phyloP scores from a whole-genome alignment of 257 asterid genomes.

The Primulina eburnea region DNA sequence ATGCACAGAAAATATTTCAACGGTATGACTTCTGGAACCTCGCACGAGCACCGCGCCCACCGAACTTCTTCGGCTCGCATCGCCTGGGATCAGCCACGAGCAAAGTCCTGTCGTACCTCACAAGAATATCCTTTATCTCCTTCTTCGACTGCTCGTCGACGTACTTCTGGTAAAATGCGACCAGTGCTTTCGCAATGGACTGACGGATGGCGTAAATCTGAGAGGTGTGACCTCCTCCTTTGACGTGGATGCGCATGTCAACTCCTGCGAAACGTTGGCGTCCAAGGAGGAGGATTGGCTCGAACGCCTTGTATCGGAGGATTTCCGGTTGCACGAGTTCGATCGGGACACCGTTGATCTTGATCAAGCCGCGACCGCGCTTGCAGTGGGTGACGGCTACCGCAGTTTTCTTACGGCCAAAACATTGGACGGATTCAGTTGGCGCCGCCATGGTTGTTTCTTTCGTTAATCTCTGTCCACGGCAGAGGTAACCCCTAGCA shows the following conservation, averaged over 20 bases:
- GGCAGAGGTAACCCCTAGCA: not conserved
- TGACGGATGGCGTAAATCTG: conserved; percentile 52
- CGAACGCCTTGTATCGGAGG: conserved; percentile 48
- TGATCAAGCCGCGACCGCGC: conserved; percentile 41
- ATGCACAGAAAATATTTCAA: too few relatives aligned
- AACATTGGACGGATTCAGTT: conserved; percentile 39
- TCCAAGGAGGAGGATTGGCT: conserved; percentile 41
- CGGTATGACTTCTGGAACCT: conserved; percentile 26
- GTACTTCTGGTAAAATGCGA: conserved; percentile 41
- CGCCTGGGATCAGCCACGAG: conserved; percentile 54
- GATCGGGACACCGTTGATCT: conserved; percentile 47
- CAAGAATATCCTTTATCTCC: conserved; percentile 45
- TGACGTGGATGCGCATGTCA: conserved; percentile 48
- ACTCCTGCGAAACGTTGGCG: conserved; percentile 38
- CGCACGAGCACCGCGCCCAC: conserved; percentile 53
- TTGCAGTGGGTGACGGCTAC: conserved; percentile 46
- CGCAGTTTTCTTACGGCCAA: conserved; percentile 45
- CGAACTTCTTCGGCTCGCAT: conserved; percentile 53
- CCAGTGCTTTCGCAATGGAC: conserved; percentile 45
- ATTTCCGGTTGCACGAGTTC: conserved; percentile 50
- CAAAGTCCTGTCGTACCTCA: conserved; percentile 41
- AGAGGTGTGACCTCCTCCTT: conserved; percentile 48
- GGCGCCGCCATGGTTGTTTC: conserved; percentile 26
- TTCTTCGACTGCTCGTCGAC: conserved; percentile 47
- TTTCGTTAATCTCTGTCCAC: not conserved